Conservation (phyloP, 768 basidiomycete genomes). For the Kwoniella pini region DNA sequence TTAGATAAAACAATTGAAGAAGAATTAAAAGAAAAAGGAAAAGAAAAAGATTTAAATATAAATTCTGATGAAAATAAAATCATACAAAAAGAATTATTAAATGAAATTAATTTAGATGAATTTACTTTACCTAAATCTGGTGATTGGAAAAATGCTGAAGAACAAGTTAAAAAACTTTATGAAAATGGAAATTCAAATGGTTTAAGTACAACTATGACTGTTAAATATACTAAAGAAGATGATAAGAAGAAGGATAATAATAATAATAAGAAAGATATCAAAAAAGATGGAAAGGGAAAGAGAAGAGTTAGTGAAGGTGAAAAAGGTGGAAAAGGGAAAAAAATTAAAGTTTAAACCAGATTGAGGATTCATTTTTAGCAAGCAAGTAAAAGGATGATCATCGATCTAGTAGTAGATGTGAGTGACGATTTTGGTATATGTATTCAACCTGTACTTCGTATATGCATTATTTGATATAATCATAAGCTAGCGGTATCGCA, state of each 20-base stretch:
- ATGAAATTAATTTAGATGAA: slow-evolving; percentile 83
- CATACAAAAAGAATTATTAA: slow-evolving; percentile 78
- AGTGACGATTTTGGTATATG: too few species aligned
- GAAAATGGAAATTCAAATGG: slow-evolving; percentile 57
- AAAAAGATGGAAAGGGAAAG: slow-evolving; percentile 31
- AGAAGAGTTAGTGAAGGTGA: slow-evolving; percentile 27
- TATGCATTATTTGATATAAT: too few species aligned
- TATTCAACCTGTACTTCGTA: too few species aligned
- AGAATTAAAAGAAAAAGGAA: slow-evolving; percentile 29
- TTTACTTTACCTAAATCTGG: slow-evolving; percentile 69
- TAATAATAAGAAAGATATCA: slow-evolving; percentile 33
- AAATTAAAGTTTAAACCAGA: slow-evolving; percentile 24
- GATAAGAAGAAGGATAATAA: slow-evolving; percentile 60
- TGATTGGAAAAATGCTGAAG: slow-evolving; percentile 76
- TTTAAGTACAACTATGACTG: slow-evolving; percentile 70
- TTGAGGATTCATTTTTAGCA: too few species aligned
- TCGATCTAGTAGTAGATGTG: too few species aligned
- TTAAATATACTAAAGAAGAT: slow-evolving; percentile 68
- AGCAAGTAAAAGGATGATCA: too few species aligned
- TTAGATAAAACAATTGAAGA: slow-evolving; percentile 24
- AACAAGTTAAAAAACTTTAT: slow-evolving; percentile 64
- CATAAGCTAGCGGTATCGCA: too few species aligned
- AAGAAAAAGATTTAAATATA: slow-evolving; percentile 48
- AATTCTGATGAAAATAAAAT: slow-evolving; percentile 61
- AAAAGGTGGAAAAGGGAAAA: slow-evolving; percentile 28